Base-by-base conservation (phyloP, 139 green algal genomes). In the Tetraselmis striata region DNA sequence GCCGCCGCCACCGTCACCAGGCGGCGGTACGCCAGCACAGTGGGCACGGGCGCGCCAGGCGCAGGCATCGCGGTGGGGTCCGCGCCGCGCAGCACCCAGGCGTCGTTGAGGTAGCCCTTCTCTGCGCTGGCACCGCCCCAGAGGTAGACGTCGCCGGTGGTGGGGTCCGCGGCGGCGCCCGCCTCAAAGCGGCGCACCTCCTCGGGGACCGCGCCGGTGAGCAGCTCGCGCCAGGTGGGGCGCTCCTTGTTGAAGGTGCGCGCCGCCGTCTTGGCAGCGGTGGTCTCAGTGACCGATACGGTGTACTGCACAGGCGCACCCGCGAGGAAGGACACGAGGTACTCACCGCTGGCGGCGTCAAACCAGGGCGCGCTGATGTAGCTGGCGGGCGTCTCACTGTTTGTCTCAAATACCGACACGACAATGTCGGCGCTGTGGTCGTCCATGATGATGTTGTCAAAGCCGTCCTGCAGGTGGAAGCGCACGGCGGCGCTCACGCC, bases 401-500 rank as follows among this genome's bases (percentile, higher is more conserved):
- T 18, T 5, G 45, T 67, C 45, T 67, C 45, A 18, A 67, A 67
- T 18, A 67, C 45, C 5, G 45, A 67, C 45, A 67, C 45, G 11
- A 67, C 45, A 18, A 67, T 67, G 45, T 67, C 45, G 18, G 45
- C 5, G 18, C 11, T 25, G 45, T 67, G 45, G 18, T 67, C 45
- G 45, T 67, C 45, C 45, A 67, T 67, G 45, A 67, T 67, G 45
- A 80, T 25, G 29, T 80, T 80, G n/a, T 31, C 77, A 25, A 80
- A 80, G 77, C 28, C 77, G 2, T 31, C 29, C 28, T 80, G 77
- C 2, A 80, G 31, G 23, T 59, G 18, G 24, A 59, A 31, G 27
- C 31, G 32, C 23, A 32, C 77, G 18, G 77, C 77, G 11, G 45
- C 45, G 18, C 11, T 25, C 45, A 67, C 45, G 45, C 45, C 45